Percentiles rank a stretch among this genome's conserved stretches.
phyloP scores from a whole-genome alignment of 1,139 yeast genomes.

The Eremothecium cymbalariae region DNA sequence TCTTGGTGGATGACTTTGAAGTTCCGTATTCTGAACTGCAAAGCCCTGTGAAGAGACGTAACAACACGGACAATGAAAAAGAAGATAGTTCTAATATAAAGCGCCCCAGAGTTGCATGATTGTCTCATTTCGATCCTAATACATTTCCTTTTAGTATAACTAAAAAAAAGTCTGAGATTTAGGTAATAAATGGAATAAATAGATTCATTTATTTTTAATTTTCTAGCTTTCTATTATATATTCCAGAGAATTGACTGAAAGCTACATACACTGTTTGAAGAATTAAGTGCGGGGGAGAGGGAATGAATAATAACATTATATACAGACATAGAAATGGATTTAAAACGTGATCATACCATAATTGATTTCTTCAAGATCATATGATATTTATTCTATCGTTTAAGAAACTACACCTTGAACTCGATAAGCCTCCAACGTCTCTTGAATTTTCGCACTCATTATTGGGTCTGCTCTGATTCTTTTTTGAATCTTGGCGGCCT shows the following conservation, averaged over 20 bases:
- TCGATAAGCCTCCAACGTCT: constrained; percentile 34
- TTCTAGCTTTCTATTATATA: no score
- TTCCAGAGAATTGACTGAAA: no score
- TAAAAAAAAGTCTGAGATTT: no score
- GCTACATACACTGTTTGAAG: no score
- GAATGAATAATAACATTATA: constrained; percentile 4
- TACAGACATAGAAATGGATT: constrained; percentile 7
- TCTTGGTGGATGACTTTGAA: constrained; percentile 4
- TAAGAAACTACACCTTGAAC: constrained; percentile 19
- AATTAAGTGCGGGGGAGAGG: constrained; percentile 6
- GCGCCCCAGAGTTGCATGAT: not conserved
- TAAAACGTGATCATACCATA: not conserved
- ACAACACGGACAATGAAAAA: not conserved
- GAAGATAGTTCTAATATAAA: not conserved
- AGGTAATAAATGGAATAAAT: no score
- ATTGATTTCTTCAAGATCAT: constrained; percentile 1
- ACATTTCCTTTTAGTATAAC: no score
- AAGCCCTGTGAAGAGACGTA: constrained; percentile 4
- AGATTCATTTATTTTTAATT: no score
- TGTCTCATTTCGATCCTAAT: no score
- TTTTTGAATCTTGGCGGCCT: constrained; percentile 79
- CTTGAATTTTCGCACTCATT: constrained; percentile 40
- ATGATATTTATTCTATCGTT: not conserved
- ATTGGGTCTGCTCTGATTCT: constrained; percentile 61
- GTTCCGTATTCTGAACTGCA: constrained; percentile 1